Base-by-base conservation (phyloP, 2,329 filamentous ascomycete genomes). In the Leptodontidium sp. region DNA sequence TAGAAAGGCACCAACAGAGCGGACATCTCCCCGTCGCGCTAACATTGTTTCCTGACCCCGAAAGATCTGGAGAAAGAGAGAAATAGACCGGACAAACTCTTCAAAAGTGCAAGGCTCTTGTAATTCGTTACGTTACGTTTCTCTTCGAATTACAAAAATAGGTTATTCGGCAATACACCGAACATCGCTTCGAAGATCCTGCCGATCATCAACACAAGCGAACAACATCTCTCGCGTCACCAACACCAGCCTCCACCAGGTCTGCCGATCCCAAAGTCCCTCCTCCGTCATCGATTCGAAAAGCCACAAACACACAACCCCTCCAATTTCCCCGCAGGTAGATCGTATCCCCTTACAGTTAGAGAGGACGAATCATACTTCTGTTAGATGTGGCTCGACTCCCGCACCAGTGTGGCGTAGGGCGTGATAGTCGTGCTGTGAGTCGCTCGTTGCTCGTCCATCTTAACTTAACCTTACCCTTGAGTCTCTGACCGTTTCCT, bases 181-280 rank as follows among this genome's bases (percentile, higher is more conserved):
- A 55, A n/a, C 8, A 55, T 55, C 29, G 29, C 26, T 35, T n/a
- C 17, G 26, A 55, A 55, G 52, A 55, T 55, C 52, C 26, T 9
- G 52, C 7, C 52, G 52, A 55, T 55, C 52, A 55, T n/a, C 52
- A 55, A 17, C 52, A 55, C 52, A 55, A 55, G 52, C 52, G 52
- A 55, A n/a, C 52, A n/a, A 40, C 52, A 17, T 35, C 52, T 35
- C 52, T 29, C 26, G 17, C 50, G 12, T 47, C 43, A 17, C 43
- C 43, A 35, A 6, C 32, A 40, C 52, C 52, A 55, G 38, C 38
- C 38, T 32, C 6, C 29, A 4, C 6, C 29, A 32, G 29, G 24
- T 21, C 49, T 55, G 52, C 32, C 14, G 52, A 55, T 55, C 52
- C 14, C 26, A 35, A 55, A 55, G 50, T 55, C 52, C 50, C 26